A percentile compares a stretch with the other conserved stretches of the same genome.
Evolutionary conservation across 805 yeast species (phyloP).

Genomic region (Candida succiphila): DNA sequence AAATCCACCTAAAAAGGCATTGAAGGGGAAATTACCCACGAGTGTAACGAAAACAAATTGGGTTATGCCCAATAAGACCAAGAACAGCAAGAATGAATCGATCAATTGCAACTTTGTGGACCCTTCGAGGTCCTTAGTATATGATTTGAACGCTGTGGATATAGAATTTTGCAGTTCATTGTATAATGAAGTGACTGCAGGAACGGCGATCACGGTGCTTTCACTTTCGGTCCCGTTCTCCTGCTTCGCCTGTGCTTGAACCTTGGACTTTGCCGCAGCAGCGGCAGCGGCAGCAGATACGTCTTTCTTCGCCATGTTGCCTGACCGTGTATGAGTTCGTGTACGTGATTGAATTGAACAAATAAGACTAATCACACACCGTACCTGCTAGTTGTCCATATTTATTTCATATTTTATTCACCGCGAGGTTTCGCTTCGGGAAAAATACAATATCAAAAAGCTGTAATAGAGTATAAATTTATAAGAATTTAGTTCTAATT

Average conservation of each 20-base stretch:
- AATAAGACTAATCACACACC: too few species aligned
- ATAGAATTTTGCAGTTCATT: constrained; percentile 23
- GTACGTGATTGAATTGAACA: too few species aligned
- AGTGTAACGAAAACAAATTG: constrained; percentile 73
- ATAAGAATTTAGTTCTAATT: too few species aligned
- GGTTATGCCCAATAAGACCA: constrained; percentile 63
- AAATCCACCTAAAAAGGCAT: constrained; percentile 93
- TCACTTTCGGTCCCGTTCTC: neutral
- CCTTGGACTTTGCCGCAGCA: neutral
- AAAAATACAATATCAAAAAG: too few species aligned
- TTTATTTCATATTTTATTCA: too few species aligned
- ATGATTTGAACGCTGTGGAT: constrained; percentile 20
- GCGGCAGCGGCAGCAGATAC: constrained; percentile 8
- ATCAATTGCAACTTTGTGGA: constrained; percentile 49
- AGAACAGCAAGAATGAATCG: constrained; percentile 66
- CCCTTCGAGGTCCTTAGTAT: constrained; percentile 17
- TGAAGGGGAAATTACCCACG: constrained; percentile 91
- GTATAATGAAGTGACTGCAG: constrained; percentile 6
- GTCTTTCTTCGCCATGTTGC: constrained; percentile 31
- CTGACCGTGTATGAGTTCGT: too few species aligned
- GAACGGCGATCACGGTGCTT: constrained; percentile 2
- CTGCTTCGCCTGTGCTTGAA: neutral
- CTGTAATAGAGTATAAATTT: too few species aligned
- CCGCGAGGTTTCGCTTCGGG: too few species aligned
- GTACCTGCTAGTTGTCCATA: too few species aligned